Evolutionary conservation across 495 filamentous ascomycete genomes (phyloP).

Genomic region (Monascus purpureus): DNA sequence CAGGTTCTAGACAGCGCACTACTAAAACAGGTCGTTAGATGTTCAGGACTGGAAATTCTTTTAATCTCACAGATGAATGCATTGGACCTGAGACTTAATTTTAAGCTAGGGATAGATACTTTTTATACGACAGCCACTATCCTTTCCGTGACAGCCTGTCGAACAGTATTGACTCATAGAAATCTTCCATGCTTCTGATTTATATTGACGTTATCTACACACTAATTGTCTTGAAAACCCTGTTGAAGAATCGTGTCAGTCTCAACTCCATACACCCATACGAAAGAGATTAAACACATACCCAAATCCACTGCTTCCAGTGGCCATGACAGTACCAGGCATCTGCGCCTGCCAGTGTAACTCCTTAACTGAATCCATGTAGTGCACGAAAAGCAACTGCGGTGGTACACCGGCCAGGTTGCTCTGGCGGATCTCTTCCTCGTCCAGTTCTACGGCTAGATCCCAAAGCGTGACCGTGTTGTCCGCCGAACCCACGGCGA

Average conservation of each 20-base stretch:
- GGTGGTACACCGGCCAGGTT: constrained; percentile 83
- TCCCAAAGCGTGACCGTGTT: constrained; percentile 95
- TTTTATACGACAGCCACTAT: too few relatives aligned
- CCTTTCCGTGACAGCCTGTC: too few relatives aligned
- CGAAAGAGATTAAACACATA: constrained; percentile 16
- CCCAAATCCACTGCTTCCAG: constrained; percentile 75
- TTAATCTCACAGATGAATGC: too few relatives aligned
- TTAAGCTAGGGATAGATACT: too few relatives aligned
- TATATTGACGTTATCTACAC: constrained; percentile 19
- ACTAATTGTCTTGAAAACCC: constrained; percentile 56
- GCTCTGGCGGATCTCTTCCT: constrained; percentile 85
- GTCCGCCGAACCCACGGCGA: constrained; percentile 84
- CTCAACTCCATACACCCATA: too few relatives aligned
- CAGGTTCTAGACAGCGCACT: too few relatives aligned
- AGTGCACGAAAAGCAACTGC: constrained; percentile 91
- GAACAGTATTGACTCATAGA: too few relatives aligned
- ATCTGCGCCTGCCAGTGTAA: constrained; percentile 96
- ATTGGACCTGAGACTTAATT: too few relatives aligned
- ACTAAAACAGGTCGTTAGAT: too few relatives aligned
- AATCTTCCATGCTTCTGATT: too few relatives aligned
- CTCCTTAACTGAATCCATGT: constrained; percentile 88
- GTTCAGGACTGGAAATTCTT: too few relatives aligned
- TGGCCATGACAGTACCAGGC: constrained; percentile 79
- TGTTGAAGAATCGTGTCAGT: too few relatives aligned
- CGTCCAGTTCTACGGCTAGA: constrained; percentile 88